Percentiles rank a stretch among this genome's conserved stretches.
phyloP scores from a whole-genome alignment of 2,329 filamentous ascomycete genomes.

The Nemania sp. region DNA sequence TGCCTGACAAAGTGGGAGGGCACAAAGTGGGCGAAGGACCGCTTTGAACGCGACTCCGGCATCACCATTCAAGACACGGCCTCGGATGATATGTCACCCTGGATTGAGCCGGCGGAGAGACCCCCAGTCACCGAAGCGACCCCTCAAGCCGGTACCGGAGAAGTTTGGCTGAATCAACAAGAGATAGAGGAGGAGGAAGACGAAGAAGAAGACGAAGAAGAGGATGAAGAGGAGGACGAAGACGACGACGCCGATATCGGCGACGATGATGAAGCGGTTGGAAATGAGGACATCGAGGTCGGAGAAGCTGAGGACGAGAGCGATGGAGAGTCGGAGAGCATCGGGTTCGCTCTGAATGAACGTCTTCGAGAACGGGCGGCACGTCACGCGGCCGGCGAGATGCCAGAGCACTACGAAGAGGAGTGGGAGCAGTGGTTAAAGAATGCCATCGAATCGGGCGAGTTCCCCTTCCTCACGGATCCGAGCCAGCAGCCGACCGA shows the following conservation, averaged over 20 bases:
- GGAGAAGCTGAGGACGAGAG: constrained; percentile 64
- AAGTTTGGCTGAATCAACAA: constrained; percentile 36
- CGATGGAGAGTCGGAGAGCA: constrained; percentile 57
- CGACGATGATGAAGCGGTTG: constrained; percentile 36
- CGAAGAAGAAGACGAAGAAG: constrained; percentile 6
- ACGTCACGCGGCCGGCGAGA: constrained; percentile 63
- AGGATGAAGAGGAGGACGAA: constrained; percentile 5
- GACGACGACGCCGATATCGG: constrained; percentile 1
- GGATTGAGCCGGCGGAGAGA: constrained; percentile 55
- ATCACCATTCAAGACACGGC: constrained; percentile 73
- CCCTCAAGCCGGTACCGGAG: constrained; percentile 38
- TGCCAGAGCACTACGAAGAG: constrained; percentile 65
- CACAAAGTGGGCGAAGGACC: constrained; percentile 80
- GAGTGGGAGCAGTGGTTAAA: constrained; percentile 79
- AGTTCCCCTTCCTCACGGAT: constrained; percentile 53
- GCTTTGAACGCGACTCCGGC: constrained; percentile 76
- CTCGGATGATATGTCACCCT: constrained; percentile 68
- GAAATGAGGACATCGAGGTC: constrained; percentile 51
- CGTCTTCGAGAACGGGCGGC: constrained; percentile 68
- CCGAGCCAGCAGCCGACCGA: constrained; percentile 46
- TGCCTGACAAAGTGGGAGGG: constrained; percentile 81
- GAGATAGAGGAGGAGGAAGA: constrained; percentile 7
- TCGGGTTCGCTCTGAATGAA: constrained; percentile 66
- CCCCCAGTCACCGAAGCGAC: constrained; percentile 28
- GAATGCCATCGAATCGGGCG: constrained; percentile 67